Evolutionary conservation across 2,329 filamentous ascomycete genomes (phyloP).

Genomic region (Trichophyton rubrum): DNA sequence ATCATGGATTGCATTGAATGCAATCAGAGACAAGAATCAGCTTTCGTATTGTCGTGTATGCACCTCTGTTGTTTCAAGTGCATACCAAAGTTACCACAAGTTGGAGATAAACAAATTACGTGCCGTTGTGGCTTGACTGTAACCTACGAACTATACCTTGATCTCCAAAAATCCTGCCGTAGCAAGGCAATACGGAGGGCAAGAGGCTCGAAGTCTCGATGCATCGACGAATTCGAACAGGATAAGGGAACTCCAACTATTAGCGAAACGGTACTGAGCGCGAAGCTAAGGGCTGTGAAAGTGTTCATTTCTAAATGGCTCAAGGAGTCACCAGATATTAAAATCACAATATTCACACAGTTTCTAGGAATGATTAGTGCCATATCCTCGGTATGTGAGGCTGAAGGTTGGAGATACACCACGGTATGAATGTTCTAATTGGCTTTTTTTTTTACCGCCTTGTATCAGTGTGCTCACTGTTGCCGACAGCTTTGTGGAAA

Average conservation of each 20-base stretch:
- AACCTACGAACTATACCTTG: not conserved
- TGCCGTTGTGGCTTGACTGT: not conserved
- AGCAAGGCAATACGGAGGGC: not conserved
- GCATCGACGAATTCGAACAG: not conserved
- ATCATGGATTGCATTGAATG: constrained; percentile 34
- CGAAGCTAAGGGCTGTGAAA: constrained; percentile 29
- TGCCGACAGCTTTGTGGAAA: constrained; percentile 36
- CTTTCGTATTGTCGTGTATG: constrained; percentile 39
- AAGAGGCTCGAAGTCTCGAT: not conserved
- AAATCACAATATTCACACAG: constrained; percentile 50
- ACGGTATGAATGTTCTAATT: constrained; percentile 21
- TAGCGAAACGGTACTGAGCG: constrained; percentile 22
- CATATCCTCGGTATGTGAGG: constrained; percentile 37
- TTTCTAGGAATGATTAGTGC: constrained; percentile 44
- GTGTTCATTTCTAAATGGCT: constrained; percentile 30
- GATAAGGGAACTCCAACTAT: constrained; percentile 18
- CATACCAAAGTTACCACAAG: not conserved
- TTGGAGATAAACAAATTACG: not conserved
- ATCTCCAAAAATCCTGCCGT: not conserved
- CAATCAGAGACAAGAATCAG: constrained; percentile 21
- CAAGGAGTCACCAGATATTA: constrained; percentile 34
- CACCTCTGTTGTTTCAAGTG: constrained; percentile 42
- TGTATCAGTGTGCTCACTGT: not conserved
- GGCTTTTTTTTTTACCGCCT: not conserved
- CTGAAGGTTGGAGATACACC: constrained; percentile 38